Conservation (phyloP, 371 early-diverging fungal species). For the Apophysomyces ossiformis region DNA sequence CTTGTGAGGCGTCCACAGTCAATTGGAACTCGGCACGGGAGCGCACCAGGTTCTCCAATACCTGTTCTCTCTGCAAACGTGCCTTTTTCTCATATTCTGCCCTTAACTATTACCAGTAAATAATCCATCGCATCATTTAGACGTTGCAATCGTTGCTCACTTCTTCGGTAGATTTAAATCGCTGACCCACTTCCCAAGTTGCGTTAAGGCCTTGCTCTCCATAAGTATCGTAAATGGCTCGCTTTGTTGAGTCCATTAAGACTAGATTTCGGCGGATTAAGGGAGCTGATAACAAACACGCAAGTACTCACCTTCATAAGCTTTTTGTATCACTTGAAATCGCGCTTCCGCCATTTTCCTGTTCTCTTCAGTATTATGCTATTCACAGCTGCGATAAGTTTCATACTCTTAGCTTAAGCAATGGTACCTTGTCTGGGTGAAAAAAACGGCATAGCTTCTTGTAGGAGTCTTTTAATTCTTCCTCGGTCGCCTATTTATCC, state of each 20-base stretch:
- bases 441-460: slow-evolving; percentile 81
- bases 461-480: slow-evolving; percentile 87
- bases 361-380: slow-evolving; percentile 28
- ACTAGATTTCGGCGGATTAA: slow-evolving; percentile 49
- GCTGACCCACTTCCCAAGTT: slow-evolving; percentile 79
- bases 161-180: slow-evolving; percentile 83
- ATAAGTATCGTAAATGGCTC: slow-evolving; percentile 91
- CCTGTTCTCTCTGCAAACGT: slow-evolving; percentile 69
- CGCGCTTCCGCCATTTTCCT: slow-evolving; percentile 70
- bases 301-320: slow-evolving; percentile 79
- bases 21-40: slow-evolving; percentile 64
- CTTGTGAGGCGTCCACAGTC: slow-evolving; percentile 57
- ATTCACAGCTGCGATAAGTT: background rate
- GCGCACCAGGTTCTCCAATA: slow-evolving; percentile 81
- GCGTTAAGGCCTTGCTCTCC: slow-evolving; percentile 85
- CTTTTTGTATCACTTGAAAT: slow-evolving; percentile 85
- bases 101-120: slow-evolving; percentile 57
- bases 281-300: background rate
- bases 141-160: slow-evolving; percentile 42
- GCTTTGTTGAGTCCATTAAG: slow-evolving; percentile 76
- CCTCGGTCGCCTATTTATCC: slow-evolving; percentile 72
- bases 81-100: slow-evolving; percentile 85
- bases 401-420: background rate
- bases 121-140: background rate
- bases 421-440: slow-evolving; percentile 82